These are phyloP conservation scores for Trichophaea hybrida DNA, from an alignment of 2,329 filamentous ascomycete species.

Conservation along the genomic window DNA sequence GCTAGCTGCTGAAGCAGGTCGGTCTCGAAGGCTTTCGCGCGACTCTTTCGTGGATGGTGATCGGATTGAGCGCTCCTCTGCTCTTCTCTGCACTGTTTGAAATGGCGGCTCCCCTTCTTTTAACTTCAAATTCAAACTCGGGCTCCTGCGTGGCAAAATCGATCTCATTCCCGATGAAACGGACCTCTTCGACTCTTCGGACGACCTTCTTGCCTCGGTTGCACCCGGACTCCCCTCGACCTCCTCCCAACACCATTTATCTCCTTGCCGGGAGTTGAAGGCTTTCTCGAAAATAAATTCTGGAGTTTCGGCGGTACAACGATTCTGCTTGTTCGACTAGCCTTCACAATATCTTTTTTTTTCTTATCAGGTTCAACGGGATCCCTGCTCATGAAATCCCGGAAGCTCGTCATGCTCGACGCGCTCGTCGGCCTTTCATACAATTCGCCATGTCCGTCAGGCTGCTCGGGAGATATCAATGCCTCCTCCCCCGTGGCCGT, in stretches of 20 bases:
- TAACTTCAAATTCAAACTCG: neutral
- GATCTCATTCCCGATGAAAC: neutral
- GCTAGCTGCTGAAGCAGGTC: constrained; percentile 2
- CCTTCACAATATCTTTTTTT: neutral
- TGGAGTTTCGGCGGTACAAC: neutral
- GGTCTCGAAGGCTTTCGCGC: neutral
- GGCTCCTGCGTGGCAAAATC: neutral
- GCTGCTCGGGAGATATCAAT: neutral
- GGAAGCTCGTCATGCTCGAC: neutral
- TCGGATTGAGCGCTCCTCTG: neutral
- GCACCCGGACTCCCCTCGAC: neutral
- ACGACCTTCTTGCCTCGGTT: neutral
- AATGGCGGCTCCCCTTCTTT: neutral
- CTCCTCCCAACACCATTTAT: neutral
- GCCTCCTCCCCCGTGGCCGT: constrained; percentile 1
- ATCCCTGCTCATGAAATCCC: neutral
- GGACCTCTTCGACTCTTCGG: neutral
- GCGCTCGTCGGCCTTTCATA: neutral
- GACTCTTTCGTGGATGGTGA: neutral
- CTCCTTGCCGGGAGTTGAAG: neutral
- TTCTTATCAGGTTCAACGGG: neutral
- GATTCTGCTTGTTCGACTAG: neutral
- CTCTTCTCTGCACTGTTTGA: neutral
- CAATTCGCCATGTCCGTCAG: neutral
- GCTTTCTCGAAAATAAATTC: neutral